phyloP scores from a whole-genome alignment of 2,329 filamentous ascomycete genomes.

The Ceratocystis ficicola region DNA sequence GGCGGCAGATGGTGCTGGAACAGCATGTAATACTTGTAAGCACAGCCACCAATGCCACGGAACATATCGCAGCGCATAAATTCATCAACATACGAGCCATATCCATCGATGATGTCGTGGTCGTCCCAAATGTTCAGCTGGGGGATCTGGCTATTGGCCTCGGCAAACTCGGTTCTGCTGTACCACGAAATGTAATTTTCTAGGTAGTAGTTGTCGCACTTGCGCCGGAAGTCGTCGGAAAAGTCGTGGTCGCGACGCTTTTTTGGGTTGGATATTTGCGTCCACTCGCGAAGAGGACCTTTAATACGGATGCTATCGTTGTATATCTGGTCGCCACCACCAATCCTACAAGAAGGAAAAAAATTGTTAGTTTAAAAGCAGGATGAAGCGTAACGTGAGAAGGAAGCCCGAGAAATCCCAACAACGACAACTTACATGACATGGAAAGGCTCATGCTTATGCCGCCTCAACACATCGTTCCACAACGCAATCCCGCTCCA shows the following conservation, averaged over 20 bases:
- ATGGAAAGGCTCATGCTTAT: conserved; percentile 73
- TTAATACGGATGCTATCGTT: conserved; percentile 83
- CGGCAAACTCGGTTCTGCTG: conserved; percentile 67
- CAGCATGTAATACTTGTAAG: conserved; percentile 96
- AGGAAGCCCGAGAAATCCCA: not conserved
- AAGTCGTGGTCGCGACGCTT: conserved; percentile 72
- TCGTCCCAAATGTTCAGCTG: conserved; percentile 99
- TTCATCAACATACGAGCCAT: conserved; percentile 81
- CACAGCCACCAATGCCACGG: conserved; percentile 76
- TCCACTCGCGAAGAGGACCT: conserved; percentile 73
- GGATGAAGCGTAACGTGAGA: not conserved
- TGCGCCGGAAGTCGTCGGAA: conserved; percentile 61
- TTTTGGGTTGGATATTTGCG: conserved; percentile 67
- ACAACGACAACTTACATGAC: conserved; percentile 51
- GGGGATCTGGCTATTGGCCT: conserved; percentile 80
- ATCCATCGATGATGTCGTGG: conserved; percentile 87
- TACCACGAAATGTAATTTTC: conserved; percentile 83
- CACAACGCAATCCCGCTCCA: conserved; percentile 88
- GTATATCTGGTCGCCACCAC: conserved; percentile 92
- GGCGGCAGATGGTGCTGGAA: conserved; percentile 92
- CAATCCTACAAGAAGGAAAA: conserved; percentile 37
- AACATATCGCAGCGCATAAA: conserved; percentile 94
- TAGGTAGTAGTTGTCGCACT: conserved; percentile 83
- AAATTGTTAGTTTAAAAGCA: not conserved
- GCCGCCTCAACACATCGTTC: conserved; percentile 80